Evolutionary conservation across 2,329 filamentous ascomycete species (phyloP), one percentile per base, ranked within the genome.

Genomic region (Paradendryphiella salina): DNA sequence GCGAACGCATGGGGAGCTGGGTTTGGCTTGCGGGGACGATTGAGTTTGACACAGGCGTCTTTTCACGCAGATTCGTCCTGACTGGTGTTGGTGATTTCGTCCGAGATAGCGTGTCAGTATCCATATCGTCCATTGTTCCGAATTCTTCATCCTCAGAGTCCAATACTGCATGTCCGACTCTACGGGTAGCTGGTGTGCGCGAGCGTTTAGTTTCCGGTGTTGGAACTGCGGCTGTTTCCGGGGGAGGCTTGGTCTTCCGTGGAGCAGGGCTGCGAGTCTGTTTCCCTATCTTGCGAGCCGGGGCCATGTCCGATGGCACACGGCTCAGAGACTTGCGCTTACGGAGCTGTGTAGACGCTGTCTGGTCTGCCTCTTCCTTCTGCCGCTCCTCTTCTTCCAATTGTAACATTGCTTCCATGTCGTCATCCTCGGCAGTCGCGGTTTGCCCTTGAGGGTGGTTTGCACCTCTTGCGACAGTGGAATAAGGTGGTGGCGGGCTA

Each of bases 401-500:
- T 20, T 46, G 50, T 29, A 55, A 43, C 33, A 43, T 57, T 32
- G 41, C 36, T 36, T 59, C 59, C n/a, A 56, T 41, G 23, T 53
- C 50, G 20, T 59, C 42, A 9, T 58, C 47, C 32, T 46, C 47
- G 9, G 33, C 20, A 5, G 34, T 39, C 13, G 23, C 37, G 11
- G 14, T 18, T 3, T 48, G 46, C 18, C 44, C 41, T 20, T 28
- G 37, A 14, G 37, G 17, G 26, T 41, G 34, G 15, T 39, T 36
- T 45, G 35, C 46, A 29, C 29, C 45, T 9, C 41, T 42, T 26
- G 70, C 66, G 20, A 76, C 65, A 0, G 75, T 78, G 2, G 77
- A 79, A 53, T 79, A 80, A 4, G 77, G 77, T 6, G 71, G 71
- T 14, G 71, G 71, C 11, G 70, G 70, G 13, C 60, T 57, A n/a